phyloP scores from a whole-genome alignment of 2,329 filamentous ascomycete species.

The Trichoderma atroviride region DNA sequence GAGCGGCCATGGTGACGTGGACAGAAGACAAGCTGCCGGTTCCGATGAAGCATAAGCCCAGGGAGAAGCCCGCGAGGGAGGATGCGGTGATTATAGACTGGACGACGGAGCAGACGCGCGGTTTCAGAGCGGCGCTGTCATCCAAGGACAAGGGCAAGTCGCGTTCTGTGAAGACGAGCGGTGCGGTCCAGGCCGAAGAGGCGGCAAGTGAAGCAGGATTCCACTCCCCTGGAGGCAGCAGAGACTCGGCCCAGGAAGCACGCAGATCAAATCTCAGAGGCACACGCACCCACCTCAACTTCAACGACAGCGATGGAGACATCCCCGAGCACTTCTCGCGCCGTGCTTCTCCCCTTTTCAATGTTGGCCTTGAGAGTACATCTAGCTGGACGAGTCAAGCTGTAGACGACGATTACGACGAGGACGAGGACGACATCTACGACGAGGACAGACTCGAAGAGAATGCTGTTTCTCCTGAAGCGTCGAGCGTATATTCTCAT shows the following conservation, averaged over 20 bases:
- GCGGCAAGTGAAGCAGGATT: neutral
- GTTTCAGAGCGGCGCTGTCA: neutral
- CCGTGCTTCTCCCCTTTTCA: too few relatives aligned
- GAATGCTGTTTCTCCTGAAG: neutral
- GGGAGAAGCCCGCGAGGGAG: neutral
- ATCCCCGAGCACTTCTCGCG: neutral
- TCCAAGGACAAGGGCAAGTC: too few relatives aligned
- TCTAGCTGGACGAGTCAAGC: slow-evolving; percentile 6
- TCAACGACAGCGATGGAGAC: neutral
- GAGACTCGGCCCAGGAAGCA: neutral
- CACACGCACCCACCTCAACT: neutral
- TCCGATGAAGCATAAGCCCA: neutral
- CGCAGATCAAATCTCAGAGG: neutral
- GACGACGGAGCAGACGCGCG: neutral
- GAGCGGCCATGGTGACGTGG: neutral
- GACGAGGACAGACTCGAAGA: neutral
- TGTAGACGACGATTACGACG: neutral
- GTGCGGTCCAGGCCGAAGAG: neutral
- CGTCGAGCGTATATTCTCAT: slow-evolving; percentile 1
- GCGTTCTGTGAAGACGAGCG: neutral
- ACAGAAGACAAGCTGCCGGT: slow-evolving; percentile 18
- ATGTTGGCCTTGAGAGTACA: neutral
- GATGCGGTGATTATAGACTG: neutral
- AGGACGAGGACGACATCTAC: neutral
- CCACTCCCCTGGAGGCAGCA: neutral